A percentile compares a stretch with the other conserved stretches of the same genome.
These are phyloP conservation scores for Ceriops decandra DNA, from an alignment of 345 rosid species.

Conservation along the genomic window DNA sequence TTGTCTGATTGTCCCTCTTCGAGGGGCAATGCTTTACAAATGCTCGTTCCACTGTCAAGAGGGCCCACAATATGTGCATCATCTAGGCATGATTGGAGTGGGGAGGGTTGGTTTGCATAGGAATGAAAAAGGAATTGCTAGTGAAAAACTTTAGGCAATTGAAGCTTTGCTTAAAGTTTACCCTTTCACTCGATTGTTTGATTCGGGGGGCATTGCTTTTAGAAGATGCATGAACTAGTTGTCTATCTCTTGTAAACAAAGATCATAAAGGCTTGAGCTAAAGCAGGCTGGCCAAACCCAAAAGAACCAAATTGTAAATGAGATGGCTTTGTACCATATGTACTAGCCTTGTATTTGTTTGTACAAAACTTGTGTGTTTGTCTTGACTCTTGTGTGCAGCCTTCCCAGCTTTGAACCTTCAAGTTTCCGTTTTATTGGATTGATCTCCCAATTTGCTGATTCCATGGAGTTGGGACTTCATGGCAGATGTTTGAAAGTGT, in stretches of 20 bases:
- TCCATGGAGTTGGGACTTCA: too few relatives aligned
- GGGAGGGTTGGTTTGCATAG: too few relatives aligned
- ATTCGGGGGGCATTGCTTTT: background rate
- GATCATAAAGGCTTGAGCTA: background rate
- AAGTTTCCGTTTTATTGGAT: background rate
- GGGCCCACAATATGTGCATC: background rate
- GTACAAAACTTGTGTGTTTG: background rate
- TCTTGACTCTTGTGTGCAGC: background rate
- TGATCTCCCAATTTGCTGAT: background rate
- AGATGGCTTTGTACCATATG: background rate
- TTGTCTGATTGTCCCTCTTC: conserved; percentile 23
- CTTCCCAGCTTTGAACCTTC: background rate
- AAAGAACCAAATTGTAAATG: background rate
- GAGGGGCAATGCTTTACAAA: background rate
- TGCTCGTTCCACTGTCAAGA: background rate
- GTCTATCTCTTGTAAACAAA: background rate
- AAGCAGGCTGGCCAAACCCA: background rate
- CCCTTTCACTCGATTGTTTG: too few relatives aligned
- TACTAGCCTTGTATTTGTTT: background rate
- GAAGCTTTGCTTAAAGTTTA: too few relatives aligned
- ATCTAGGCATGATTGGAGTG: background rate
- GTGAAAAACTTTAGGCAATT: too few relatives aligned
- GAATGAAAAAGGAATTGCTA: too few relatives aligned
- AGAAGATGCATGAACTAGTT: background rate
- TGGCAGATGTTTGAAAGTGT: too few relatives aligned